These are phyloP conservation scores for Poronia punctata DNA, from an alignment of 495 filamentous ascomycete genomes.

Conservation along the genomic window DNA sequence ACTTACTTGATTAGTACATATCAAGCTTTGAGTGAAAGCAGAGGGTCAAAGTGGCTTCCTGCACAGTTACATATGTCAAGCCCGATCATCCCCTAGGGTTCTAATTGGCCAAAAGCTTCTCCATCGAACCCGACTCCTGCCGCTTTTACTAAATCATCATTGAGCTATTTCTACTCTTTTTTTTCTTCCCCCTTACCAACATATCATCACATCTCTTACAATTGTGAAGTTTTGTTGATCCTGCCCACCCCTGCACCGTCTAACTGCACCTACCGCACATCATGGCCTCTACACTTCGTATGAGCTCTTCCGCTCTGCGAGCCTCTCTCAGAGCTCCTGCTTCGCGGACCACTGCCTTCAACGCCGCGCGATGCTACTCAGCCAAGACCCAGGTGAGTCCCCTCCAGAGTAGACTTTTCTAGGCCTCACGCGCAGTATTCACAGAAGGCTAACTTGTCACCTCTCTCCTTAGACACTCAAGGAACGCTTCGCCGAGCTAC, in stretches of 20 bases:
- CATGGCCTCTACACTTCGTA: slow-evolving; percentile 76
- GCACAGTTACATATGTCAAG: too few relatives aligned
- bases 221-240: slow-evolving; percentile 19
- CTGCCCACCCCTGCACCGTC: slow-evolving; percentile 16
- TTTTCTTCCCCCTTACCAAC: slow-evolving; percentile 23
- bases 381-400: slow-evolving; percentile 74
- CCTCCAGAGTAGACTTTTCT: slow-evolving; percentile 11
- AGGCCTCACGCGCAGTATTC: slow-evolving; percentile 3
- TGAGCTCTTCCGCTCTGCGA: slow-evolving; percentile 68
- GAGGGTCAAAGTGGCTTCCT: slow-evolving; percentile 1
- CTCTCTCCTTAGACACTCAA: slow-evolving; percentile 70
- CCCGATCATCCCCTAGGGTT: slow-evolving; percentile 1
- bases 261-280: slow-evolving; percentile 26
- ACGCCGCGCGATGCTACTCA: slow-evolving; percentile 81
- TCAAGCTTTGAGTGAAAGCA: too few relatives aligned
- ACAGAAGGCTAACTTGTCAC: neutral
- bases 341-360: slow-evolving; percentile 64
- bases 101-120: slow-evolving; percentile 6
- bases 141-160: slow-evolving; percentile 4
- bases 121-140: slow-evolving; percentile 9
- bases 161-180: slow-evolving; percentile 31
- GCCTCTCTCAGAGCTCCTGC: slow-evolving; percentile 57
- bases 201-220: too few relatives aligned
- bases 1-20: too few relatives aligned
- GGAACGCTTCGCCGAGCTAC: slow-evolving; percentile 92